Base-by-base conservation (phyloP, 208 protist species). In the Wallacemonas rigidus region DNA sequence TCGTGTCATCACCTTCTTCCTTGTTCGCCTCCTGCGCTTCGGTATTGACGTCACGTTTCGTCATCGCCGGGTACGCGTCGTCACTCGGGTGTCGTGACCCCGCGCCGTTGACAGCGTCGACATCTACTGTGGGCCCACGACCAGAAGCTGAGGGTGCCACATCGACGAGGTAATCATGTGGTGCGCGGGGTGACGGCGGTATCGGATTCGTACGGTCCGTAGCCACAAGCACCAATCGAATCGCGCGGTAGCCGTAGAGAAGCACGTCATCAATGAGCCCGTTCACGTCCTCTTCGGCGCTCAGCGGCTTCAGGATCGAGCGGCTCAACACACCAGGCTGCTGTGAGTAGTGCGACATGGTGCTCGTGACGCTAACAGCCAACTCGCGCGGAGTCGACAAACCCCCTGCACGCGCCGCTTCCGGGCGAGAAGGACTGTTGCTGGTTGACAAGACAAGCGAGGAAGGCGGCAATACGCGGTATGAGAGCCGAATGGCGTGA, bases 401-500 rank as follows among this genome's bases (percentile, higher is more conserved):
- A 50, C 8, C 8, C 51, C 48, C 14, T 39, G 26, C 26, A 26
- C 26, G 26, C 26, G 26, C 26, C 26, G 26, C 26, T 3, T 26
- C 60, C 38, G 60, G 60, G 15, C 60, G 60, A 4, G 60, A 65
- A 3, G 60, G 60, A n/a, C 14, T 45, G 60, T 48, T 6, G 43
- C 60, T 65, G 5, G 60, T 15, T 4, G 60, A 45, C 41, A 65
- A 38, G 35, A 15, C 26, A 6, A 67, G 58, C 26, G 51, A 45
- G 39, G 36, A 47, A 15, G 65, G 63, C 3, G 74, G 51, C 47
- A 73, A 38, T 15, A 88, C 65, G 51, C 79, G 82, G 69, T 88
- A 88, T 14, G 79, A 76, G n/a, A 88, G 60, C 47, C 82, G 82
- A 35, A 88, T 47, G 8, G 40, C 38, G 43, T 62, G 60, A 35